These are phyloP conservation scores for Chimonanthus salicifolius DNA, from an alignment of 164 flowering plant species.

Conservation along the genomic window DNA sequence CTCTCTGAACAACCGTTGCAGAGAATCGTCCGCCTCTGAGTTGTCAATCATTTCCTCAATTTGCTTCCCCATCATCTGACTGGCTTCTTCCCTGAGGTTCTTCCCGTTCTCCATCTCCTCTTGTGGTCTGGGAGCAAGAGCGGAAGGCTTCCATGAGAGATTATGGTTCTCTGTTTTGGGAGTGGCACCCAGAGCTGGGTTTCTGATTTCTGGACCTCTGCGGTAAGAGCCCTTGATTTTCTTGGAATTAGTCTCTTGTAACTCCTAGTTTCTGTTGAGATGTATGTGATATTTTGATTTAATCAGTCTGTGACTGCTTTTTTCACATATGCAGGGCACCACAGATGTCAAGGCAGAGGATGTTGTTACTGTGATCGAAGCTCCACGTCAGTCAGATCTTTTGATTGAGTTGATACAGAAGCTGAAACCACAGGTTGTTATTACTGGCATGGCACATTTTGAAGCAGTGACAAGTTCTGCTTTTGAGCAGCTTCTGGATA, in stretches of 20 bases:
- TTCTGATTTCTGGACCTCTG: too few relatives aligned
- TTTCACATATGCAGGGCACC: constrained; percentile 29
- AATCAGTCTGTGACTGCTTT: background rate
- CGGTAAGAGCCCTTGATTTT: too few relatives aligned
- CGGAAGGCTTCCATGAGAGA: too few relatives aligned
- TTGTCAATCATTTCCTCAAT: too few relatives aligned
- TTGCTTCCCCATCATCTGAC: too few relatives aligned
- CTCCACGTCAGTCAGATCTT: constrained; percentile 93
- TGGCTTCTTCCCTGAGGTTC: too few relatives aligned
- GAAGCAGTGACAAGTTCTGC: constrained; percentile 93
- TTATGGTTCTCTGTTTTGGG: too few relatives aligned
- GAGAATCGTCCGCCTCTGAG: too few relatives aligned
- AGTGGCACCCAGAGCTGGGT: too few relatives aligned
- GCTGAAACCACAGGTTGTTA: constrained; percentile 86
- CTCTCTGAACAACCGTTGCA: too few relatives aligned
- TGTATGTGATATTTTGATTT: background rate
- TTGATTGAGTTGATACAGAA: constrained; percentile 88
- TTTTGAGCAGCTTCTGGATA: constrained; percentile 74
- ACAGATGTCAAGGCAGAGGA: constrained; percentile 33
- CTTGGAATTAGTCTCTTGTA: background rate
- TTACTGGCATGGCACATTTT: constrained; percentile 88
- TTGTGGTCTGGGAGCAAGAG: too few relatives aligned
- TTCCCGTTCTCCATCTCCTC: too few relatives aligned
- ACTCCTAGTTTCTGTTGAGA: constrained; percentile 1
- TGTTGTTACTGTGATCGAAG: constrained; percentile 79